Evolutionary conservation across 2,329 filamentous ascomycete species (phyloP).

Genomic region (Penicillium sp.): DNA sequence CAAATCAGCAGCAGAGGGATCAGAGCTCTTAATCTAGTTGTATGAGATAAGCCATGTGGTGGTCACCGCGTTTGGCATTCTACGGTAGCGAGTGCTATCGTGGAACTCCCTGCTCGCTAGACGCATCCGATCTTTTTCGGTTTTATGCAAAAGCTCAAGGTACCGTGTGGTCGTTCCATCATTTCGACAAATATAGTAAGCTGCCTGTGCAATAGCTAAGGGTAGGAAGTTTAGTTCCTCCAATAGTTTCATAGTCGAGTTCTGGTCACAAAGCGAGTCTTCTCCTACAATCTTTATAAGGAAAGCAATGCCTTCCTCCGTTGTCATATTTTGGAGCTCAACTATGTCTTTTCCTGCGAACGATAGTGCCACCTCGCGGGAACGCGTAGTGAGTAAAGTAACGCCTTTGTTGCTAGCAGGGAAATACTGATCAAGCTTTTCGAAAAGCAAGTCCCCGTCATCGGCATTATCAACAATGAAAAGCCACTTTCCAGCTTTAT

Average conservation of each 20-base stretch:
- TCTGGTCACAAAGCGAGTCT: not conserved
- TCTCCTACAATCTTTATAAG: not conserved
- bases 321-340: slow-evolving; percentile 3
- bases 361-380: not conserved
- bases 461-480: slow-evolving; percentile 2
- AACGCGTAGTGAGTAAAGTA: slow-evolving; percentile 1
- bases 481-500: slow-evolving; percentile 5
- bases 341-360: not conserved
- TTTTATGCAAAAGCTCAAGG: slow-evolving; percentile 3
- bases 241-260: not conserved
- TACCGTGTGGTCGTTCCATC: not conserved
- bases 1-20: not conserved
- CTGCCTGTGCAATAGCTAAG: slow-evolving; percentile 1
- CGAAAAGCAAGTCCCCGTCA: not conserved
- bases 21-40: not conserved
- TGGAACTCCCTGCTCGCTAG: not conserved
- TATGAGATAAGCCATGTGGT: slow-evolving; percentile 1
- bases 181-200: slow-evolving; percentile 1
- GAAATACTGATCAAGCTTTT: slow-evolving; percentile 1
- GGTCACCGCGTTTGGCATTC: not conserved
- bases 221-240: not conserved
- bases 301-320: not conserved
- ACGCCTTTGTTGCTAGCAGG: not conserved
- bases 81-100: not conserved
- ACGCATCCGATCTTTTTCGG: not conserved